Evolutionary conservation across 2,329 filamentous ascomycete genomes (phyloP), one percentile per base, ranked within the genome.

Genomic region (Aspergillus quadricinctus): DNA sequence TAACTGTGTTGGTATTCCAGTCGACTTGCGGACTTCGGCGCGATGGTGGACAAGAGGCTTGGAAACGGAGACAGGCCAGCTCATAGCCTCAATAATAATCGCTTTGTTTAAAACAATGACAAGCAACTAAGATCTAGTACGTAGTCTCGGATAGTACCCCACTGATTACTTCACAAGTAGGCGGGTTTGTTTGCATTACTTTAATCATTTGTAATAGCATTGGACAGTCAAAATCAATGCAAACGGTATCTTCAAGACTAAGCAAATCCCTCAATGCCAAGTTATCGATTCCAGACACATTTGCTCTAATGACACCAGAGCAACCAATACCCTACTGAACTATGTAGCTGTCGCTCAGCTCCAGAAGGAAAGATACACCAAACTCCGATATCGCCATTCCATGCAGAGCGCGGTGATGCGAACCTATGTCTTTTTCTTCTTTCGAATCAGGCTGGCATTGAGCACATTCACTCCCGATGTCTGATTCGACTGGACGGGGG

Each of bases 371-470:
- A 17, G 43, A 46, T 25, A 14, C 10, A 27, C 43, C 43, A 17
- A 46, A 46, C 43, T 46, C 43, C 43, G 14, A 23, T 14, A 23
- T 46, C 43, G 43, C 49, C 54, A 48, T 41, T n/a, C 49, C 28
- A 56, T 56, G 50, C 50, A 53, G 19, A 50, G 25, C 23, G 25
- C 25, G 19, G n/a, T 25, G 23, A 50, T 25, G 23, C n/a, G 29
- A 46, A 54, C 27, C 52, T 56, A 73, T 29, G 64, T 67, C 64
- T 75, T 77, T 58, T 75, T 76, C 58, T 75, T 77, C 59, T 76
- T 77, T 49, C 72, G 62, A 40, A 77, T 65, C 56, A 76, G 57
- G 37, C 60, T 71, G 11, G 69, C 67, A 57, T 69, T 69, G n/a
- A 77, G 68, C 48, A 76, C 61, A 62, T 76, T 77, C 48, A 76